Evolutionary conservation across 352 stramenopile genomes (phyloP).

Genomic region (Phytopythium chamaehyphon): DNA sequence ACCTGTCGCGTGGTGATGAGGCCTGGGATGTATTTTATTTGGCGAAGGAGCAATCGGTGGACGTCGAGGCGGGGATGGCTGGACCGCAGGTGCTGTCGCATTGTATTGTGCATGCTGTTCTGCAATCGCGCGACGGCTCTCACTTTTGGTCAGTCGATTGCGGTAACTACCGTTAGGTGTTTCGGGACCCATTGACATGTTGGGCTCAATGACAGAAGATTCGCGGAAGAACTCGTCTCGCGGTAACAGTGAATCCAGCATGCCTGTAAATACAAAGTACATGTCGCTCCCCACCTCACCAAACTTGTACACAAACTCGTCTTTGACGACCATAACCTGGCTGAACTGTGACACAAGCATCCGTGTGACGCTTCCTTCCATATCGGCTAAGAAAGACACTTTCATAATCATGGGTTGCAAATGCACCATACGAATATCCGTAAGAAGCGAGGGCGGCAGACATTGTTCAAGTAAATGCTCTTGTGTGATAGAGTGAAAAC

Average conservation of each 20-base stretch:
- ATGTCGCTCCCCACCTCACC: conserved; percentile 65
- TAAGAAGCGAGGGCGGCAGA: conserved; percentile 58
- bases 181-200: neutral
- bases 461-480: conserved; percentile 60
- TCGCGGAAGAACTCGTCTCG: conserved; percentile 29
- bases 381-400: conserved; percentile 51
- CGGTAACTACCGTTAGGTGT: neutral
- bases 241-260: conserved; percentile 43
- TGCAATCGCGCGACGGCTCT: neutral
- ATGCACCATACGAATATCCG: conserved; percentile 65
- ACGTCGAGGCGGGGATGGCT: neutral
- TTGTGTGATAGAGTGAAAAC: conserved; percentile 70
- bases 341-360: conserved; percentile 72
- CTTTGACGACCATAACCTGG: conserved; percentile 53
- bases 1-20: conserved; percentile 12
- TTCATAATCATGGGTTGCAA: conserved; percentile 69
- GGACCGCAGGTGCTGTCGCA: neutral
- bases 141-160: neutral
- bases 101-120: conserved; percentile 5
- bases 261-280: conserved; percentile 71
- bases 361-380: conserved; percentile 50
- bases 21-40: conserved; percentile 17
- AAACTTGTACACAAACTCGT: conserved; percentile 63
- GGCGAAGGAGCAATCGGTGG: neutral
- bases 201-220: conserved; percentile 21